A percentile compares a stretch with the other conserved stretches of the same genome.
Conservation (phyloP, 73 alveolate species). For the Paramecium bursaria region DNA sequence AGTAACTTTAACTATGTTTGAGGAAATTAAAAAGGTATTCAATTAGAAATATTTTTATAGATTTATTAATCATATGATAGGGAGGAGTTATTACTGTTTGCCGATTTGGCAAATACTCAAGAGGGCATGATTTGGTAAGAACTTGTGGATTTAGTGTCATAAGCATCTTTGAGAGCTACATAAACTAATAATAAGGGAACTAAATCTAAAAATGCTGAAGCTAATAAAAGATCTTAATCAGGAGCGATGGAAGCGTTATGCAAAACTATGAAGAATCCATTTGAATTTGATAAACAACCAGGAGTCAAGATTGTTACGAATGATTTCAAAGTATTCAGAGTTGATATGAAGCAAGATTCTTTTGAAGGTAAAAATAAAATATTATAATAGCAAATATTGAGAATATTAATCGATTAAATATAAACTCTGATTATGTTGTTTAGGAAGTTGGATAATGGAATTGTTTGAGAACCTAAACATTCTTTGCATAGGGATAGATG, state of each 20-base stretch:
- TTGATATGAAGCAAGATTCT: conserved; percentile 14
- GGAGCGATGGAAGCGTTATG: conserved; percentile 58
- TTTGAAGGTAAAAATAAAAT: conserved; percentile 34
- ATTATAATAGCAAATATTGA: too few species aligned
- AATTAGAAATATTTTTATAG: neutral
- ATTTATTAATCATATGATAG: neutral
- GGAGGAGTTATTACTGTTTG: conserved; percentile 48
- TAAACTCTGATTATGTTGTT: conserved; percentile 21
- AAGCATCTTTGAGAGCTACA: conserved; percentile 49
- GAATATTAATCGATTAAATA: conserved; percentile 1
- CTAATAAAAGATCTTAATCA: neutral
- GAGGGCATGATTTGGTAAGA: conserved; percentile 41
- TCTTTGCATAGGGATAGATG: conserved; percentile 52
- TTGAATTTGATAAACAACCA: neutral
- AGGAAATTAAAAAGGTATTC: conserved; percentile 24
- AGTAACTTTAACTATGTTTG: conserved; percentile 17
- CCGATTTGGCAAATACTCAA: conserved; percentile 37
- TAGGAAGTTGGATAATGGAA: conserved; percentile 35
- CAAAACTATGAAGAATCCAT: conserved; percentile 31
- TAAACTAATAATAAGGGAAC: conserved; percentile 56
- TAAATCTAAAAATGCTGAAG: neutral
- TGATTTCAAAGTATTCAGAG: conserved; percentile 15
- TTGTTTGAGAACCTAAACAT: conserved; percentile 42
- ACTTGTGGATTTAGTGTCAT: conserved; percentile 24
- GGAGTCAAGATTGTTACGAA: neutral